Percentiles rank a stretch among this genome's conserved stretches.
phyloP scores from a whole-genome alignment of 805 yeast species.

The Candida vaughaniae region DNA sequence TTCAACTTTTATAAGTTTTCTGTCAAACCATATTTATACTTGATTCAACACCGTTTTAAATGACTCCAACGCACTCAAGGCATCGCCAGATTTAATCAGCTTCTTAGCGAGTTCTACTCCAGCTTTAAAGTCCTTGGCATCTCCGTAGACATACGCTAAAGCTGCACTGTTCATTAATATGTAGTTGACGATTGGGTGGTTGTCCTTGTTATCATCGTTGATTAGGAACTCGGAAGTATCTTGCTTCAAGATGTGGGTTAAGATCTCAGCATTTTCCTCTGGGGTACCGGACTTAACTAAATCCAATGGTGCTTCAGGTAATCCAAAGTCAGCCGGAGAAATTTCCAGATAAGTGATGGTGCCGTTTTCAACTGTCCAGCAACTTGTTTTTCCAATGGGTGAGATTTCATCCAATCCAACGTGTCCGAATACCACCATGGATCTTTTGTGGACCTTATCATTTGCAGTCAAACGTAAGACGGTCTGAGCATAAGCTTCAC shows the following conservation, averaged over 20 bases:
- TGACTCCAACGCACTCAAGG: constrained; percentile 54
- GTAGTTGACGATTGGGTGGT: constrained; percentile 76
- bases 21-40: too few species aligned
- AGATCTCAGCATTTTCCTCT: constrained; percentile 67
- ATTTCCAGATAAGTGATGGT: constrained; percentile 44
- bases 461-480: constrained; percentile 59
- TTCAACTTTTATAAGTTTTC: too few species aligned
- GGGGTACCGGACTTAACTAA: constrained; percentile 86
- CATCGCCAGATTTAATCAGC: constrained; percentile 67
- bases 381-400: constrained; percentile 77
- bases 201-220: constrained; percentile 24
- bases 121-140: constrained; percentile 63
- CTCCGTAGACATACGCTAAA: constrained; percentile 74
- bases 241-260: constrained; percentile 45
- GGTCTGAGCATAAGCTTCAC: constrained; percentile 81
- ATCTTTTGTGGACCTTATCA: constrained; percentile 46
- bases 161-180: constrained; percentile 90
- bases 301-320: constrained; percentile 66
- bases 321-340: constrained; percentile 77
- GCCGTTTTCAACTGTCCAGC: constrained; percentile 67
- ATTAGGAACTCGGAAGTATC: constrained; percentile 48
- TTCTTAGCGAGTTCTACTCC: constrained; percentile 76
- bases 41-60: too few species aligned
- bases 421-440: constrained; percentile 92
- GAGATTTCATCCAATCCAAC: constrained; percentile 92